Percentiles rank a stretch among this genome's conserved stretches.
phyloP scores from a whole-genome alignment of 2,329 filamentous ascomycete species.

The Aspergillus cejpii region DNA sequence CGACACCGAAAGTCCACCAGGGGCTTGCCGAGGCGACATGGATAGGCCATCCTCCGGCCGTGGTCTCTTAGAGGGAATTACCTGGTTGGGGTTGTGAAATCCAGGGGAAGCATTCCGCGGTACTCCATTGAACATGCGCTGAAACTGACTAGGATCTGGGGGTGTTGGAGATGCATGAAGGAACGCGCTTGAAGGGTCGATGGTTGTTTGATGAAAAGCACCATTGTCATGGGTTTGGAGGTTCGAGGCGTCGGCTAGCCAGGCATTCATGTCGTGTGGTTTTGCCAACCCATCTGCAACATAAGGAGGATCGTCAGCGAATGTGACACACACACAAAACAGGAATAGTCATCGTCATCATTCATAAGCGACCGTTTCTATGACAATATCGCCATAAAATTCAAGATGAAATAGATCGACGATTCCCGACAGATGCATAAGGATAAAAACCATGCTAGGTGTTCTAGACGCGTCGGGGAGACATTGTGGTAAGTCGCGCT shows the following conservation, averaged over 20 bases:
- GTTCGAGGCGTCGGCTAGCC: conserved; percentile 45
- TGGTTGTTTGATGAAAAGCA: conserved; percentile 41
- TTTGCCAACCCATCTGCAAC: conserved; percentile 43
- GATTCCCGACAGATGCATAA: not conserved
- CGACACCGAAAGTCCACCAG: conserved; percentile 68
- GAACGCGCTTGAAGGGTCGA: conserved; percentile 45
- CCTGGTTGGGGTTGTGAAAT: conserved; percentile 69
- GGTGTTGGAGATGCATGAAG: conserved; percentile 42
- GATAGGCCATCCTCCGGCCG: conserved; percentile 79
- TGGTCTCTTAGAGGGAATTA: conserved; percentile 84
- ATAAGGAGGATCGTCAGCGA: conserved; percentile 22
- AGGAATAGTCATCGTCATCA: conserved; percentile 15
- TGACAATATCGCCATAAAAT: conserved; percentile 19
- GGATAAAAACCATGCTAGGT: not conserved
- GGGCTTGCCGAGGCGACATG: conserved; percentile 70
- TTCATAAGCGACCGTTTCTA: conserved; percentile 10
- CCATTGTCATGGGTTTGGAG: conserved; percentile 46
- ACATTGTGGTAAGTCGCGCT: conserved; percentile 17
- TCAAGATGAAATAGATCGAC: not conserved
- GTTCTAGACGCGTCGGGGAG: conserved; percentile 24
- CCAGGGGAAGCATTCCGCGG: conserved; percentile 76
- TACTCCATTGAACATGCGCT: conserved; percentile 71
- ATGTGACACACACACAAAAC: conserved; percentile 10
- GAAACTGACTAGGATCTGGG: conserved; percentile 49
- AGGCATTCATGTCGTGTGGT: conserved; percentile 47